Percentiles rank a stretch among this genome's conserved stretches.
Conservation (phyloP, 257 asterid genomes). For the Solanum ossicruentum region DNA sequence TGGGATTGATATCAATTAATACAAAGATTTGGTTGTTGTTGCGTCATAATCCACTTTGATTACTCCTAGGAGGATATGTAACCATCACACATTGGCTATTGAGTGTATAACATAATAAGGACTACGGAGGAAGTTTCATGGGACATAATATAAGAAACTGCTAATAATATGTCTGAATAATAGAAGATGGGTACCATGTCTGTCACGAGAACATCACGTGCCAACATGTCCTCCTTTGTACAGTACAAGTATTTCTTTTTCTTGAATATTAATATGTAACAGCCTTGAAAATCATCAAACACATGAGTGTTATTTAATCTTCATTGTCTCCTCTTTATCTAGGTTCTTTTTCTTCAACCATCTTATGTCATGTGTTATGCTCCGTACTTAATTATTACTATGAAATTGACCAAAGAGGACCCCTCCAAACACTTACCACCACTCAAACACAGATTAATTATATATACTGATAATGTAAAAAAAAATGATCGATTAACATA, state of each 20-base stretch:
- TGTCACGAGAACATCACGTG: slow-evolving; percentile 1
- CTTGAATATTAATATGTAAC: not conserved
- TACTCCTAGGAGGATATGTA: not conserved
- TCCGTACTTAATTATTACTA: not conserved
- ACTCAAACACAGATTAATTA: not conserved
- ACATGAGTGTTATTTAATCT: not conserved
- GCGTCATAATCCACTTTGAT: not conserved
- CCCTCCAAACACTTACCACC: not conserved
- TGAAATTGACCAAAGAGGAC: not conserved
- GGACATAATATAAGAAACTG: not conserved
- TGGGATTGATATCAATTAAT: not conserved
- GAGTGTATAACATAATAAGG: not conserved
- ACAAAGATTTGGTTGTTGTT: not conserved
- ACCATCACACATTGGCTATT: not conserved
- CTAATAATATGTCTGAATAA: not conserved
- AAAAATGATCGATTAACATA: not conserved
- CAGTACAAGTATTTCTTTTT: not conserved
- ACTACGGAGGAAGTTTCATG: not conserved
- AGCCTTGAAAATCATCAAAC: not conserved
- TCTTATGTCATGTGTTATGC: not conserved
- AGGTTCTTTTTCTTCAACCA: not conserved
- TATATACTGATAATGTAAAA: not conserved
- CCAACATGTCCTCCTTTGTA: not conserved
- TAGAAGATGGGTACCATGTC: not conserved
- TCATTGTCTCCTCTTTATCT: not conserved